Evolutionary conservation across 192 early-diverging fungal genomes (phyloP), one percentile per base, ranked within the genome.

Genomic region (Entrophospora sp.): DNA sequence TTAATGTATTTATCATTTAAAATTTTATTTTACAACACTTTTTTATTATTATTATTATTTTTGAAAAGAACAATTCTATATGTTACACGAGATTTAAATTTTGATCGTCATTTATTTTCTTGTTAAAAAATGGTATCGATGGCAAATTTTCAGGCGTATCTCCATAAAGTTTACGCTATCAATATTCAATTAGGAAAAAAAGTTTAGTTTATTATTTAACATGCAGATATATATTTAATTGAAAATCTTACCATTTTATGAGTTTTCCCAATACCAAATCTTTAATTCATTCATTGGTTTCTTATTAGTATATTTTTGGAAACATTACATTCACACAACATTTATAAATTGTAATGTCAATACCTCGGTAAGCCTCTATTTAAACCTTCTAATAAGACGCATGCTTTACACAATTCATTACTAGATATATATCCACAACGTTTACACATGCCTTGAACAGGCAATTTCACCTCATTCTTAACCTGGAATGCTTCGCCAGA

Each of bases 361-460:
- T 66, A 66, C 71, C 84, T 82, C 16, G 96, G 92, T 64, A 91
- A 69, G 0, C 96, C 96, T 36, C 85, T 80, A 69, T 98, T 94
- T 44, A 98, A 70, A 0, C 94, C 94, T 66, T 98, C 96, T 4
- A 98, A 74, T 53, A 98, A 73, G 24, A 92, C 78, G 73, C 96
- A 98, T 0, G 96, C 94, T 73, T 98, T 96, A 74, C 96, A 98
- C 7, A 95, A 69, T 27, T 86, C 80, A 67, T 96, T 91, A 20
- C 87, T 89, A 36, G 91, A 89, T 71, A 98, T 96, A 65, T 97
- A 98, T 25, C 96, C 96, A 67, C 96, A 98, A 36, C 92, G 79
- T 60, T 84, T 82, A 73, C 95, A 97, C 10, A 75, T 79, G 22
- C 82, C 63, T 72, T 80, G 79, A 3, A 43, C 76, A 1, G 87